phyloP scores from a whole-genome alignment of 106 monocot species.

The Agapanthus africanus region DNA sequence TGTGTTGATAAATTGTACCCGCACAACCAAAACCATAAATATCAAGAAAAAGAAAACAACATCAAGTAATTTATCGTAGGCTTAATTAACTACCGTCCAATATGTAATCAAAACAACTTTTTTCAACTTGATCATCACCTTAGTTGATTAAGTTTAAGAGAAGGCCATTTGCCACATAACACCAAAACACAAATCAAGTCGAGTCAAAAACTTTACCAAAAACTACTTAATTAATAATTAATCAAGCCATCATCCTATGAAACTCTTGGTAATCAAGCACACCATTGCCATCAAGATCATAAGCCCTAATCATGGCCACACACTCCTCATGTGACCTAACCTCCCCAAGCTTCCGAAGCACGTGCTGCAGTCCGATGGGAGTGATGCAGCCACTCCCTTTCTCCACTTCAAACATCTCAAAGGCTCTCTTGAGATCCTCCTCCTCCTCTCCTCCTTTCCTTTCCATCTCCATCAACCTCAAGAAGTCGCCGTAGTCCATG shows the following conservation, averaged over 20 bases:
- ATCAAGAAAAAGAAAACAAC: too few relatives aligned
- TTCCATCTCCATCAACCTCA: conserved; percentile 19
- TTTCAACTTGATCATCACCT: too few relatives aligned
- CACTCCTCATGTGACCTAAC: conserved; percentile 30
- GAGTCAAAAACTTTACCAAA: too few relatives aligned
- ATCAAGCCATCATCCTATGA: conserved; percentile 33
- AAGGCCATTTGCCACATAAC: too few relatives aligned
- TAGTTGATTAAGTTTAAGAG: too few relatives aligned
- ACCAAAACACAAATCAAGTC: too few relatives aligned
- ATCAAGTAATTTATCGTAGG: too few relatives aligned
- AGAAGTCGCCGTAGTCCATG: conserved; percentile 32
- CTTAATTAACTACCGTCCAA: too few relatives aligned
- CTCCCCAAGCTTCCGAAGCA: conserved; percentile 29
- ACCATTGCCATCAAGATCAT: conserved; percentile 45
- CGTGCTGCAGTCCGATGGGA: conserved; percentile 20
- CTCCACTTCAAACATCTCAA: conserved; percentile 35
- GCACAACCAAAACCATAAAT: too few relatives aligned
- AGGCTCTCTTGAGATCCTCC: conserved; percentile 30
- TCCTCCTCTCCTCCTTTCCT: conserved; percentile 1
- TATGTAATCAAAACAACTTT: too few relatives aligned
- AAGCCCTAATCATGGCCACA: conserved; percentile 36
- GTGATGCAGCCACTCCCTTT: conserved; percentile 35
- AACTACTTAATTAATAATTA: too few relatives aligned
- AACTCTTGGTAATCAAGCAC: conserved; percentile 40
- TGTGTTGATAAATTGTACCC: too few relatives aligned